A percentile compares a stretch with the other conserved stretches of the same genome.
phyloP scores from a whole-genome alignment of 768 basidiomycete genomes.

The Cyclocybe cylindracea region DNA sequence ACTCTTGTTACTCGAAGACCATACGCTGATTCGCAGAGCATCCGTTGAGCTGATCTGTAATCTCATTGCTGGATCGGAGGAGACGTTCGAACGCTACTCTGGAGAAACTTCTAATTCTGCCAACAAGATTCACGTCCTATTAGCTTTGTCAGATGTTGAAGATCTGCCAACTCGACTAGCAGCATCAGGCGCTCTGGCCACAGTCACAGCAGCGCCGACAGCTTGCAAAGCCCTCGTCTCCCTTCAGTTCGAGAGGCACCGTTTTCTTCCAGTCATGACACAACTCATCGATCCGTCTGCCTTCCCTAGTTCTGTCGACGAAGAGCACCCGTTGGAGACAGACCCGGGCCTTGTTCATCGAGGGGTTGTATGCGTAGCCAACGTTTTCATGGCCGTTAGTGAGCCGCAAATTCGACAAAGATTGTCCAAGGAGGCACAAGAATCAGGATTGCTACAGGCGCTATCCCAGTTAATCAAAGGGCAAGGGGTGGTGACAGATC shows the following conservation, averaged over 20 bases:
- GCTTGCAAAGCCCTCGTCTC: conserved; percentile 64
- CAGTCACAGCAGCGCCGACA: conserved; percentile 60
- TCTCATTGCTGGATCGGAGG: conserved; percentile 75
- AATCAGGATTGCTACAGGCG: conserved; percentile 52
- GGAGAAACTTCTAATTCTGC: conserved; percentile 41
- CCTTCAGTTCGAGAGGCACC: conserved; percentile 65
- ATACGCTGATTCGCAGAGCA: conserved; percentile 80
- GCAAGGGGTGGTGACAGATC: conserved; percentile 17
- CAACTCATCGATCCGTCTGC: conserved; percentile 65
- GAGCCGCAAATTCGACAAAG: conserved; percentile 37
- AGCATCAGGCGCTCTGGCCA: conserved; percentile 89
- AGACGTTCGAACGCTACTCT: conserved; percentile 73
- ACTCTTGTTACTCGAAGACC: conserved; percentile 78
- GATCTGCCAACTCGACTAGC: conserved; percentile 85
- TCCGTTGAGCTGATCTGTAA: conserved; percentile 93
- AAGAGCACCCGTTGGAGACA: conserved; percentile 36
- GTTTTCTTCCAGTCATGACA: conserved; percentile 65
- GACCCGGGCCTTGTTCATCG: conserved; percentile 75
- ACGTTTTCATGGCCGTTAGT: conserved; percentile 52
- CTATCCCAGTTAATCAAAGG: conserved; percentile 34
- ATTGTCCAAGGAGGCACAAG: conserved; percentile 53
- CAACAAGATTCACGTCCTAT: conserved; percentile 76
- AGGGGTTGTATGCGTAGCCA: conserved; percentile 72
- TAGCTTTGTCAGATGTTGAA: conserved; percentile 85
- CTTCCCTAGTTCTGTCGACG: conserved; percentile 29